phyloP scores from a whole-genome alignment of 140 eudicot species.

The Anethum foeniculum region DNA sequence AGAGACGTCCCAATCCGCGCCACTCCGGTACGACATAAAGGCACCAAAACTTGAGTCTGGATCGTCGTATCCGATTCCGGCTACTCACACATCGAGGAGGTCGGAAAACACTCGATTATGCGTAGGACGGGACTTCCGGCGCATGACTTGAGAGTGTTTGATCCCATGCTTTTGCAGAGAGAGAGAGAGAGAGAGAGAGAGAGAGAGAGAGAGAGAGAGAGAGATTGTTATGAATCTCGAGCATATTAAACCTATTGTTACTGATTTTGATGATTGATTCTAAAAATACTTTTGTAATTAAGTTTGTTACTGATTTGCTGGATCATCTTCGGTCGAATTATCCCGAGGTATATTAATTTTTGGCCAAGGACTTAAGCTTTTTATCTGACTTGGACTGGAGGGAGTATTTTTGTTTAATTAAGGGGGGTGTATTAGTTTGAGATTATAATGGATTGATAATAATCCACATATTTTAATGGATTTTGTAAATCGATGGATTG shows the following conservation, averaged over 20 bases:
- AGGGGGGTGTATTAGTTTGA: too few relatives aligned
- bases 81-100: conserved; percentile 15
- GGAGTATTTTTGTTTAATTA: too few relatives aligned
- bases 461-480: too few relatives aligned
- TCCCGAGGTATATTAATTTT: background rate
- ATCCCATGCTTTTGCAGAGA: conserved; percentile 20
- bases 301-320: conserved; percentile 15
- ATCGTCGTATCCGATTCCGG: conserved; percentile 16
- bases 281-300: conserved; percentile 10
- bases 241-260: conserved; percentile 20
- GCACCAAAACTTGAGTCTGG: conserved; percentile 16
- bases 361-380: too few relatives aligned
- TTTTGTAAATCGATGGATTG: too few relatives aligned
- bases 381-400: too few relatives aligned
- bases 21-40: conserved; percentile 5
- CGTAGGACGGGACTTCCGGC: conserved; percentile 24
- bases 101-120: conserved; percentile 20
- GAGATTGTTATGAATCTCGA: conserved; percentile 22
- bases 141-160: conserved; percentile 21
- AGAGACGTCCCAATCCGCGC: background rate
- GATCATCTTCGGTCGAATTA: background rate
- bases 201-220: too few relatives aligned
- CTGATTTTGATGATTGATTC: conserved; percentile 17
- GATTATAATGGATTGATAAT: too few relatives aligned
- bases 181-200: too few relatives aligned